These are phyloP conservation scores for Pseudopyricularia javanii DNA, from an alignment of 2,329 filamentous ascomycete genomes.

Conservation along the genomic window DNA sequence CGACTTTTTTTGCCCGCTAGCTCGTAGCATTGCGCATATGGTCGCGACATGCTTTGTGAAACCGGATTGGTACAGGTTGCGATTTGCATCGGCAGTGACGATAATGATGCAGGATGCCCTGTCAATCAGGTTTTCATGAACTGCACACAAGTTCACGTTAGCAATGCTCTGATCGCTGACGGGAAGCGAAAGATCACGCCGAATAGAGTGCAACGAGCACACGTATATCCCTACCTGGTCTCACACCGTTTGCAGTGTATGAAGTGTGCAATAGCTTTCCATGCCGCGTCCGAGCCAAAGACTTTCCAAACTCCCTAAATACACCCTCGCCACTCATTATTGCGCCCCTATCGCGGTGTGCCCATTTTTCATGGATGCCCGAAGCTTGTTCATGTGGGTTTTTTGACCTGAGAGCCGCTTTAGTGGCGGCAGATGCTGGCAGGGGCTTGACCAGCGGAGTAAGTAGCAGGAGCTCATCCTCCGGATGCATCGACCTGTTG, in stretches of 20 bases:
- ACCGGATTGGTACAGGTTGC: slow-evolving; percentile 84
- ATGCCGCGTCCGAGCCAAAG: slow-evolving; percentile 73
- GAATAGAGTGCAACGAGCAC: background rate
- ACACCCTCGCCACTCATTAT: slow-evolving; percentile 90
- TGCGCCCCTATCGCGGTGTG: slow-evolving; percentile 44
- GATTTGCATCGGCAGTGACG: slow-evolving; percentile 84
- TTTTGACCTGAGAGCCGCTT: slow-evolving; percentile 48
- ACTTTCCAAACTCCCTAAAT: slow-evolving; percentile 78
- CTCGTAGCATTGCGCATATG: slow-evolving; percentile 78
- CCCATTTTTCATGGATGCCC: slow-evolving; percentile 40
- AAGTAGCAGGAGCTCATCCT: slow-evolving; percentile 79
- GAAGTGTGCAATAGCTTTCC: slow-evolving; percentile 87
- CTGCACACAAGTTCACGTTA: slow-evolving; percentile 16
- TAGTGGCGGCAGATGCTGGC: slow-evolving; percentile 77
- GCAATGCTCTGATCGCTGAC: background rate
- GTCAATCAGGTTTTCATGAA: slow-evolving; percentile 87
- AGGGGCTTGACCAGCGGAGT: slow-evolving; percentile 85
- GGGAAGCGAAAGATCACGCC: background rate
- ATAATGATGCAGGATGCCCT: slow-evolving; percentile 80
- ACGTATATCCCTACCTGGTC: slow-evolving; percentile 41
- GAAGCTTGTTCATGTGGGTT: slow-evolving; percentile 19
- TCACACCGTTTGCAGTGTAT: slow-evolving; percentile 85
- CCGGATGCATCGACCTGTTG: slow-evolving; percentile 65
- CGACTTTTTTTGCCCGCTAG: slow-evolving; percentile 72
- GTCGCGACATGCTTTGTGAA: slow-evolving; percentile 95